Evolutionary conservation across 352 stramenopile species (phyloP).

Genomic region (Globisporangium spinosum): DNA sequence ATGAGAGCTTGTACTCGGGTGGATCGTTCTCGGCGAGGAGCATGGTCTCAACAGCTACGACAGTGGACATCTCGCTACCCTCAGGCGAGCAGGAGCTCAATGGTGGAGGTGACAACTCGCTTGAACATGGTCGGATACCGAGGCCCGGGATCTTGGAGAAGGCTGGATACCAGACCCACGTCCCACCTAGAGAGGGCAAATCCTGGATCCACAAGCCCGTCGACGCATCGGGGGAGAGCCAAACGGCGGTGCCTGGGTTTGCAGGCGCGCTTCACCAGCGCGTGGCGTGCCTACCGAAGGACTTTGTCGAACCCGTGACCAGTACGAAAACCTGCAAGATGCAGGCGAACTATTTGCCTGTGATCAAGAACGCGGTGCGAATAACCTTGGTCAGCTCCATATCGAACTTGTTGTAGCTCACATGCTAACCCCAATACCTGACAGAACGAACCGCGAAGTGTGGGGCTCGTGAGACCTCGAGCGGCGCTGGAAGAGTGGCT

Average conservation of each 20-base stretch:
- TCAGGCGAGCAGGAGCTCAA: constrained; percentile 51
- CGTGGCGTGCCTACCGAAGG: constrained; percentile 58
- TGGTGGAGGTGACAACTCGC: neutral
- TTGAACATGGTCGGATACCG: neutral
- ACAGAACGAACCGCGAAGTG: constrained; percentile 76
- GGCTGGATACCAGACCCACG: constrained; percentile 55
- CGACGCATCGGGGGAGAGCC: constrained; percentile 44
- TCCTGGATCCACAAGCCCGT: constrained; percentile 58
- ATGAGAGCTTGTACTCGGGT: constrained; percentile 25
- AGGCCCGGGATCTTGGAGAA: constrained; percentile 38
- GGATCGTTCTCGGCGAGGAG: constrained; percentile 30
- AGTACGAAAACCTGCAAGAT: constrained; percentile 76
- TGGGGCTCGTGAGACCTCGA: constrained; percentile 86
- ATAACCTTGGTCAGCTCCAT: neutral
- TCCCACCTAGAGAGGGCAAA: constrained; percentile 47
- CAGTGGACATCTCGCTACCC: constrained; percentile 45
- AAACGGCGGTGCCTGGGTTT: constrained; percentile 64
- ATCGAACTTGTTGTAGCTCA: neutral
- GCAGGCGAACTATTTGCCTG: constrained; percentile 72
- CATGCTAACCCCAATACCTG: neutral
- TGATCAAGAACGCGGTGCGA: constrained; percentile 67
- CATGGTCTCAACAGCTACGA: constrained; percentile 36
- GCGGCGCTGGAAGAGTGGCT: constrained; percentile 88
- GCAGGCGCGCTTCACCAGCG: constrained; percentile 55
- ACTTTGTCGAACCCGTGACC: constrained; percentile 61